Base-by-base conservation (phyloP, 257 asterid genomes). In the Plantago ovata region DNA sequence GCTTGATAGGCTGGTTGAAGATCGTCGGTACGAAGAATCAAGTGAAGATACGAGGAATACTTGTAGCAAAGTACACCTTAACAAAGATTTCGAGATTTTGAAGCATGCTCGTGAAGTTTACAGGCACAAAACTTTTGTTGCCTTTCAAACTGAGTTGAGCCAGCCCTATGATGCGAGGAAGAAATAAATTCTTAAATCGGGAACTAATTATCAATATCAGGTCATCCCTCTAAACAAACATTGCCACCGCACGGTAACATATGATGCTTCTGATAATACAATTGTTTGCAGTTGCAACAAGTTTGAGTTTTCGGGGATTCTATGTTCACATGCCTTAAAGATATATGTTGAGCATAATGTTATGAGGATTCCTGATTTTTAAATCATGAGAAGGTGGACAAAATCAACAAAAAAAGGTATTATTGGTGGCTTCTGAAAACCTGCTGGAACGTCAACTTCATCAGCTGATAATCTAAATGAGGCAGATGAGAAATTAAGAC, bases 81-180 rank as follows among this genome's bases (percentile, higher is more conserved):
- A 5, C 13, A n/a, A 15, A 1, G 24, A 21, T n/a, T 13, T 13
- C 1, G 14, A 19, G 13, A 48, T 19, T 48, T 11, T 48, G n/a
- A n/a, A n/a, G n/a, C n/a, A n/a, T n/a, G n/a, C n/a, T n/a, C n/a
- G n/a, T n/a, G n/a, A n/a, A n/a, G n/a, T n/a, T n/a, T n/a, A n/a
- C n/a, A n/a, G n/a, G n/a, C n/a, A n/a, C n/a, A n/a, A n/a, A n/a
- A n/a, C n/a, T n/a, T n/a, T n/a, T n/a, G n/a, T n/a, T n/a, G n/a
- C n/a, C n/a, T n/a, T n/a, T n/a, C n/a, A n/a, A n/a, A n/a, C n/a
- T n/a, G n/a, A n/a, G n/a, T n/a, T n/a, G n/a, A n/a, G n/a, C n/a
- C n/a, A n/a, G n/a, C 23, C 53, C 3, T 32, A 53, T 55, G 69
- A 62, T 39, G 19, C 32, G 40, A 38, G 20, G 32, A 18, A 5